Conservation (phyloP, 495 filamentous ascomycete species). For the Aspergillus biplanus region DNA sequence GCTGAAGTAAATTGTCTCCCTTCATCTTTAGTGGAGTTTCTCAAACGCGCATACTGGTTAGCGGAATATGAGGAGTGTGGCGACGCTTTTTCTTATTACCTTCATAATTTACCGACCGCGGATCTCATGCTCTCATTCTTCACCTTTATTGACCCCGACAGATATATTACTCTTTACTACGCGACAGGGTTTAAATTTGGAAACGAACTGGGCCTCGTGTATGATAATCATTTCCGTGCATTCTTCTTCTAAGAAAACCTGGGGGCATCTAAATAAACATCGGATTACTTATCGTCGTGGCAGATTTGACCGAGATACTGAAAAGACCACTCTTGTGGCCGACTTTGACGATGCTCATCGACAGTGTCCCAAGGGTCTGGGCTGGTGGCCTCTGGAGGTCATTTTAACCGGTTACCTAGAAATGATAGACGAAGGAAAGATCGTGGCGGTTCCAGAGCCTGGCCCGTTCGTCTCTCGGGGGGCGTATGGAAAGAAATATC, state of each 20-base stretch:
- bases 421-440: neutral
- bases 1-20: neutral
- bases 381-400: neutral
- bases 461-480: neutral
- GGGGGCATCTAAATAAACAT: neutral
- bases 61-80: neutral
- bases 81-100: neutral
- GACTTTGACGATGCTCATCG: neutral
- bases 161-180: slow-evolving; percentile 4
- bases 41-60: slow-evolving; percentile 1
- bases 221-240: neutral
- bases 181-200: neutral
- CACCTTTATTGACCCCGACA: neutral
- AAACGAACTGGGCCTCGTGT: neutral
- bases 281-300: neutral
- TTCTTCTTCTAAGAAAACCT: neutral
- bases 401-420: neutral
- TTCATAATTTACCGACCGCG: neutral
- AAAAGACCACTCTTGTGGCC: neutral
- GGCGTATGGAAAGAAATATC: no score
- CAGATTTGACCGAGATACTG: neutral
- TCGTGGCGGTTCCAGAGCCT: neutral
- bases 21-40: slow-evolving; percentile 1
- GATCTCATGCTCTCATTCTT: neutral
- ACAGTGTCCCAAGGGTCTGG: neutral